These are phyloP conservation scores for Penicillium coffeae DNA, from an alignment of 495 filamentous ascomycete genomes.

Conservation along the genomic window DNA sequence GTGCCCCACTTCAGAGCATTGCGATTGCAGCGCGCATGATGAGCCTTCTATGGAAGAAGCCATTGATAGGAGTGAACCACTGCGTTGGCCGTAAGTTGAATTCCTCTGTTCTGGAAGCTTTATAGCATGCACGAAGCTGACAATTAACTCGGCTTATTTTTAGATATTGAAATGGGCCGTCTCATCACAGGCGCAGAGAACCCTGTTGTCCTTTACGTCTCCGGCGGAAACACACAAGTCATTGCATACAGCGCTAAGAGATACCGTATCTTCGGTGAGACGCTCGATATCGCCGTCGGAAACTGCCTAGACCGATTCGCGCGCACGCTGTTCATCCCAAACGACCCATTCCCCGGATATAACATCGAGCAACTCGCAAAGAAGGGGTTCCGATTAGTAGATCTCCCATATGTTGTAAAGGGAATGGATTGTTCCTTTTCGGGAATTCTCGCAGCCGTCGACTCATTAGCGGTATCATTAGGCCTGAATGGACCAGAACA, in stretches of 20 bases:
- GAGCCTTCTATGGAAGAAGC: constrained; percentile 79
- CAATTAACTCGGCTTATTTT: constrained; percentile 7
- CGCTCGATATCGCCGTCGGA: constrained; percentile 94
- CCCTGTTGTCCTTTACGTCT: constrained; percentile 94
- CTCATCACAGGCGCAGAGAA: constrained; percentile 88
- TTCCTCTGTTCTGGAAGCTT: no score
- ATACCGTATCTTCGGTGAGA: constrained; percentile 97
- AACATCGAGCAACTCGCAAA: constrained; percentile 98
- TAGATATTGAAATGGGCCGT: constrained; percentile 94
- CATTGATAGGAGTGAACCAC: constrained; percentile 90
- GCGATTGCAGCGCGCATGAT: constrained; percentile 82
- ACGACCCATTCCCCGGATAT: constrained; percentile 94
- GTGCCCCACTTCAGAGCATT: constrained; percentile 84
- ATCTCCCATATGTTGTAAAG: constrained; percentile 93
- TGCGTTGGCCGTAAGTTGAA: constrained; percentile 88
- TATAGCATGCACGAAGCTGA: no score
- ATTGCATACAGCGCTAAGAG: constrained; percentile 92
- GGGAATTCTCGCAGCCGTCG: constrained; percentile 80
- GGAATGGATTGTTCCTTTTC: constrained; percentile 98
- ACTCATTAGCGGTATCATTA: constrained; percentile 67
- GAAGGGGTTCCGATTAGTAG: constrained; percentile 65
- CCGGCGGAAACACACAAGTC: constrained; percentile 95
- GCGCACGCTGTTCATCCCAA: constrained; percentile 80
- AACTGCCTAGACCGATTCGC: constrained; percentile 98
- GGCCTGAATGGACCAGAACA: constrained; percentile 38